Base-by-base conservation (phyloP, 371 early-diverging fungal genomes). In the Mucor ambiguus region DNA sequence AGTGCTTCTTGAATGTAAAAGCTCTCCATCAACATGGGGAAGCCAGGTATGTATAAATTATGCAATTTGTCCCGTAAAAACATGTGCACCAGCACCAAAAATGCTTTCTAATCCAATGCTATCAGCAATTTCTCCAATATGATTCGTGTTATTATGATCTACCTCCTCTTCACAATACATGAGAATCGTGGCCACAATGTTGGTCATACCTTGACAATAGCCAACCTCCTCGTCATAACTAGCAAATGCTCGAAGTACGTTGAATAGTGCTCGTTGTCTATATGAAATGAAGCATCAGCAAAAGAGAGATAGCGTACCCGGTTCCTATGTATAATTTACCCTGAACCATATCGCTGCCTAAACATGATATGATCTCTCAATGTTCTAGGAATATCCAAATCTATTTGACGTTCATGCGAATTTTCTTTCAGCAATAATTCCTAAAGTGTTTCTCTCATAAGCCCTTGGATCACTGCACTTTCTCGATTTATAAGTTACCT, bases 181-280 rank as follows among this genome's bases (percentile, higher is more conserved):
- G 61, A 97, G 77, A 76, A 98, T 74, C 11, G 93, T 92, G 1
- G 95, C 95, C 0, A 86, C 95, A n/a, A 98, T 83, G 68, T 93
- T 96, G 7, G 95, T 87, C 81, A 97, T 90, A 9, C 97, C 97
- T 83, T 98, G 97, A 71, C 97, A 97, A 74, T 97, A 94, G 6
- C 98, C 97, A 24, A 97, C 92, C 61, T 92, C 93, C 20, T 81
- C 63, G 76, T 97, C 96, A 60, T 90, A 94, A 63, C 89, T 78
- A 14, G 94, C 86, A 75, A 95, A 97, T 7, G 96, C 95, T 37
- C 93, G 90, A 59, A 96, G 79, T 4, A 98, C 92, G 64, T 91
- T 91, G 70, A 92, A 95, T 60, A 98, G 75, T 3, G 84, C 69
- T 44, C 85, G 72, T 73, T 89, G 89, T 2, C 89, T 87, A 64